These are phyloP conservation scores for Penicillium fimorum DNA, from an alignment of 495 filamentous ascomycete genomes.

Conservation along the genomic window DNA sequence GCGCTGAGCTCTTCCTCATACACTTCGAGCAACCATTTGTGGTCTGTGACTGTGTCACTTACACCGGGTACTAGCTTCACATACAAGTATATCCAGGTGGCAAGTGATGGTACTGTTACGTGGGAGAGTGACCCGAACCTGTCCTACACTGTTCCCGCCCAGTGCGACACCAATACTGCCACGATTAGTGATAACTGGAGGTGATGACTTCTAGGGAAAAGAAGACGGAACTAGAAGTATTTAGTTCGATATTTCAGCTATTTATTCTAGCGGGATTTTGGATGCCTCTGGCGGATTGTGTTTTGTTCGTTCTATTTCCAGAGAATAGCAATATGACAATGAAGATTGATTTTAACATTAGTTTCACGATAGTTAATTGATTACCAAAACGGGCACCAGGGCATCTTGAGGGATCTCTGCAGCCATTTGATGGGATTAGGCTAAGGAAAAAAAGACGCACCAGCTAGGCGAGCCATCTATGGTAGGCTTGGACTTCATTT, in stretches of 20 bases:
- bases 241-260: too few relatives aligned
- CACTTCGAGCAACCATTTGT: slow-evolving; percentile 54
- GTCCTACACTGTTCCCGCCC: slow-evolving; percentile 51
- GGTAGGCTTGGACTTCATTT: too few relatives aligned
- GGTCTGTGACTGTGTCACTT: slow-evolving; percentile 53
- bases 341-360: neutral
- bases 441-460: too few relatives aligned
- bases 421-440: too few relatives aligned
- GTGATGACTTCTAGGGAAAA: neutral
- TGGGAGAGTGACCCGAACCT: slow-evolving; percentile 70
- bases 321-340: neutral
- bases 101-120: slow-evolving; percentile 49
- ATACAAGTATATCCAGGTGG: slow-evolving; percentile 68
- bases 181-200: slow-evolving; percentile 37
- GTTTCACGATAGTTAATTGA: too few relatives aligned
- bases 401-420: too few relatives aligned
- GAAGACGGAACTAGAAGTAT: too few relatives aligned
- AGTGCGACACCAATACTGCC: slow-evolving; percentile 42
- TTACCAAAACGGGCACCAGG: too few relatives aligned
- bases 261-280: too few relatives aligned
- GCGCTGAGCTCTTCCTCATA: slow-evolving; percentile 54
- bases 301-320: neutral
- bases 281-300: neutral
- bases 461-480: too few relatives aligned
- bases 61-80: slow-evolving; percentile 52